Evolutionary conservation across 371 early-diverging fungal species (phyloP), one percentile per base, ranked within the genome.

Genomic region (Circinella umbellata): DNA sequence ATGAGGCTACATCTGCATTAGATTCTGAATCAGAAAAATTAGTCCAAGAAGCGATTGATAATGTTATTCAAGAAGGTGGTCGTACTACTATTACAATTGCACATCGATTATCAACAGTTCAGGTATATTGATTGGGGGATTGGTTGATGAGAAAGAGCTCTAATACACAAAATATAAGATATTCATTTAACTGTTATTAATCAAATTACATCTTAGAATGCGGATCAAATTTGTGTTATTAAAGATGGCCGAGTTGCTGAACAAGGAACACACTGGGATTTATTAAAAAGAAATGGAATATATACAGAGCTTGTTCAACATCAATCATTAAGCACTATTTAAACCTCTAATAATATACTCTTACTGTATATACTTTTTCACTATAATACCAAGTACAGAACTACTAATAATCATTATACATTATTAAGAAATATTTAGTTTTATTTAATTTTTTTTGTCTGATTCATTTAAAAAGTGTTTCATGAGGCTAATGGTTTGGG

Each of bases 1-100:
- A 99, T 73, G 99, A 98, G 73, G 96, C 98, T 0, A 98, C 99
- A 4, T 91, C 93, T 4, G 96, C 96, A 0, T 73, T 97, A 57
- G 97, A 97, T 76, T 89, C 92, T n/a, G 89, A 93, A 70, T 89
- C 91, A 38, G 99, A 99, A 78, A 88, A 87, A 70, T 76, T 93
- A 34, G 94, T 99, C 7, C 95, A 97, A 72, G 87, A 85, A 62
- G 97, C 95, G 0, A 78, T 98, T 42, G 92, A 94, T 71, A 79
- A 74, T 38, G 92, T 95, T 3, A 75, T 88, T 6, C 73, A 87
- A 36, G 90, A 70, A 65, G 74, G 74, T 15, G 71, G 91, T 51
- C 81, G 89, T 18, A 89, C 83, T 18, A 90, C 92, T 20, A 81
- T 92, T 36, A 85, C 87, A 11, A 88, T 92, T 75, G 91, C 92